Conservation (phyloP, 192 early-diverging fungal species). For the Coemansia sp. region DNA sequence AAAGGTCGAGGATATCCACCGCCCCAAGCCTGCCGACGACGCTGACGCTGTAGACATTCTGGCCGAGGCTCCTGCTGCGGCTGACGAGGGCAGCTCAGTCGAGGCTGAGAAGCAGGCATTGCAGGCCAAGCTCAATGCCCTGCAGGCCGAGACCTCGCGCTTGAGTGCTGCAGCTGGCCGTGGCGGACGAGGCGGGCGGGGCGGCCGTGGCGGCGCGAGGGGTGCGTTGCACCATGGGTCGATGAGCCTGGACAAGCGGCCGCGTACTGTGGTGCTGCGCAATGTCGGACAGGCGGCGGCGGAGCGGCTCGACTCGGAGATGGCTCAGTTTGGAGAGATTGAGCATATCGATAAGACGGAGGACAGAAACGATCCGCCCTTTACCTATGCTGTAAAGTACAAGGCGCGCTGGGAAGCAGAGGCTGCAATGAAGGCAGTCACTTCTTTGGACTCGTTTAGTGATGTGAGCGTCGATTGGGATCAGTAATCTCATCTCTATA, state of each 20-base stretch:
- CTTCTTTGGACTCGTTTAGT: conserved; percentile 27
- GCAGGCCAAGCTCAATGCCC: conserved; percentile 36
- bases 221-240: conserved; percentile 15
- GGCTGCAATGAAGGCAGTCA: conserved; percentile 34
- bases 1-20: conserved; percentile 40
- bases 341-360: conserved; percentile 38
- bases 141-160: conserved; percentile 36
- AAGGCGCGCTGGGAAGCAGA: conserved; percentile 52
- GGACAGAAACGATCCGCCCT: conserved; percentile 24
- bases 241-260: conserved; percentile 53
- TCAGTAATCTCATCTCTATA: conserved; percentile 11
- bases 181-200: not conserved
- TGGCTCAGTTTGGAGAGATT: conserved; percentile 52
- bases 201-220: conserved; percentile 14
- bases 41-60: not conserved
- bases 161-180: conserved; percentile 15
- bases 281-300: conserved; percentile 32
- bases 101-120: conserved; percentile 35
- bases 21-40: conserved; percentile 16
- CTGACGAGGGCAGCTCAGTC: conserved; percentile 9
- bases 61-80: not conserved
- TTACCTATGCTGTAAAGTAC: conserved; percentile 42
- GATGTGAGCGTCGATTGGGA: conserved; percentile 43
- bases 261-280: conserved; percentile 42
- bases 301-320: conserved; percentile 35